phyloP scores from a whole-genome alignment of 2,329 filamentous ascomycete species.

The Colletotrichum eleusines region DNA sequence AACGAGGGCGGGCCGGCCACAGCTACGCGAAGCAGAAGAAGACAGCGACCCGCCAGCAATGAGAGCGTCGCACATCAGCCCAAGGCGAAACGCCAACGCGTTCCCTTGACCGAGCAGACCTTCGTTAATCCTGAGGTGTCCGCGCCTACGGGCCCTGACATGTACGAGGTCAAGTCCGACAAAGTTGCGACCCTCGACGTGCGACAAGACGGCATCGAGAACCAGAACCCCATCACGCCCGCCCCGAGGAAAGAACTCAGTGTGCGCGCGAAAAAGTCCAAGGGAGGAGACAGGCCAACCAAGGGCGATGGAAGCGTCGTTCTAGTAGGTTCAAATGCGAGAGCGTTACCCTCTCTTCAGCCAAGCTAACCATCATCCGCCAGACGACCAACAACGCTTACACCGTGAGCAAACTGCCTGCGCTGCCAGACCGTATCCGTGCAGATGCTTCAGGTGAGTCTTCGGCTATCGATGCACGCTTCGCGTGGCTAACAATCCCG shows the following conservation, averaged over 20 bases:
- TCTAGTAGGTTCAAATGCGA: constrained; percentile 64
- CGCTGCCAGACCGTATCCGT: constrained; percentile 82
- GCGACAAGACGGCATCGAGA: constrained; percentile 63
- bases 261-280: constrained; percentile 72
- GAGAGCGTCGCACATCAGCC: constrained; percentile 68
- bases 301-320: constrained; percentile 77
- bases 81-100: constrained; percentile 73
- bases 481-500: constrained; percentile 44
- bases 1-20: constrained; percentile 66
- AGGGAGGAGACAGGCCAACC: constrained; percentile 70
- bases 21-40: constrained; percentile 70
- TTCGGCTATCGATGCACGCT: constrained; percentile 12
- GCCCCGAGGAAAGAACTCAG: constrained; percentile 65
- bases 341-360: constrained; percentile 15
- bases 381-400: constrained; percentile 89
- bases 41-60: constrained; percentile 69
- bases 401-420: constrained; percentile 85
- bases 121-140: constrained; percentile 64
- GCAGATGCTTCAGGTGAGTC: constrained; percentile 73
- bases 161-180: constrained; percentile 67
- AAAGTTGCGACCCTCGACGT: constrained; percentile 60
- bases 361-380: constrained; percentile 36
- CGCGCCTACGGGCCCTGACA: constrained; percentile 57
- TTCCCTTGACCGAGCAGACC: constrained; percentile 69
- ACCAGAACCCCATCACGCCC: constrained; percentile 47